These are phyloP conservation scores for Mycosarcoma mackinlayi DNA, from an alignment of 1,284 basidiomycete genomes.

Conservation along the genomic window DNA sequence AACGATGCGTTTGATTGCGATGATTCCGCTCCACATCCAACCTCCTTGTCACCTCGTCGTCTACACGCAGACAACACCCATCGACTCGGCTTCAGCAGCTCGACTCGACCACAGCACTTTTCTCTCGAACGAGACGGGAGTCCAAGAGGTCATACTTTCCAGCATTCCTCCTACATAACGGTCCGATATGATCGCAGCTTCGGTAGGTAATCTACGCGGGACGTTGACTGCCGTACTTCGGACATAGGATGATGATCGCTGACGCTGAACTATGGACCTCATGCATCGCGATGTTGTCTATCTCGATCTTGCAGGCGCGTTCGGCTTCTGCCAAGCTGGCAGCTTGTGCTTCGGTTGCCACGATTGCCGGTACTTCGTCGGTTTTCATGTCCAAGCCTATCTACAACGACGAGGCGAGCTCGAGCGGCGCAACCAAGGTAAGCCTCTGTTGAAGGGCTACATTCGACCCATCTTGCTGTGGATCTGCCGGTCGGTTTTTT, in stretches of 20 bases:
- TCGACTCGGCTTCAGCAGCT: too few relatives aligned
- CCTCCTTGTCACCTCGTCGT: not conserved
- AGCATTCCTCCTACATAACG: too few relatives aligned
- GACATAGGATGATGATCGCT: too few relatives aligned
- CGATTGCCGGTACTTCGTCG: constrained; percentile 29
- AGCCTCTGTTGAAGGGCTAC: too few relatives aligned
- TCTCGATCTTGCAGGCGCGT: constrained; percentile 19
- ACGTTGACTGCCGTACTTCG: too few relatives aligned
- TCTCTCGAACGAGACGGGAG: not conserved
- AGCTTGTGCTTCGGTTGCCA: constrained; percentile 24
- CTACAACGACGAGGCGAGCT: constrained; percentile 34
- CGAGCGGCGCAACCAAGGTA: constrained; percentile 30
- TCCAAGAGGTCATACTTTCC: too few relatives aligned
- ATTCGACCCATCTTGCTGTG: not conserved
- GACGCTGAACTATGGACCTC: too few relatives aligned
- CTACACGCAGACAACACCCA: too few relatives aligned
- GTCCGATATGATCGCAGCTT: constrained; percentile 32
- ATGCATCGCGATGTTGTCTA: too few relatives aligned
- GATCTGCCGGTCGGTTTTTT: too few relatives aligned
- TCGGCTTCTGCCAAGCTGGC: constrained; percentile 28
- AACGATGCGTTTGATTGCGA: not conserved
- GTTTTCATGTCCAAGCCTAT: constrained; percentile 25
- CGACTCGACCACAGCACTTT: too few relatives aligned
- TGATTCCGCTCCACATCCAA: not conserved
- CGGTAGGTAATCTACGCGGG: constrained; percentile 33